phyloP scores from a whole-genome alignment of 768 basidiomycete genomes.

The Lactarius sp. region DNA sequence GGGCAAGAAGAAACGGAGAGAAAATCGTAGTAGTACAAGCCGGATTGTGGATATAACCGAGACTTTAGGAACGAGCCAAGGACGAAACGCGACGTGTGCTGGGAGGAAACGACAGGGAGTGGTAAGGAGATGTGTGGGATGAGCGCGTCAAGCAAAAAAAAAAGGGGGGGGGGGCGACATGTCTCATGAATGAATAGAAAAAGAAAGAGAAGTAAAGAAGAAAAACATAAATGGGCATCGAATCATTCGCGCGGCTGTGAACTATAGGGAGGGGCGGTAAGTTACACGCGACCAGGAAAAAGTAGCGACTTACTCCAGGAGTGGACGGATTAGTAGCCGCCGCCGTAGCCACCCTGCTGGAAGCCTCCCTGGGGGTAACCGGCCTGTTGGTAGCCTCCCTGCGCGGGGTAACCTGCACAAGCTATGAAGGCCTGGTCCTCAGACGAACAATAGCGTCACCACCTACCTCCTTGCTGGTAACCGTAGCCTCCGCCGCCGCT shows the following conservation, averaged over 20 bases:
- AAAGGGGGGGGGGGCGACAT: slow-evolving; percentile 4
- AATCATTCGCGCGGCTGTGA: slow-evolving; percentile 8
- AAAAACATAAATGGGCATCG: slow-evolving; percentile 16
- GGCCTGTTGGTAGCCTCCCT: slow-evolving; percentile 9
- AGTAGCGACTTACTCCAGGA: neutral
- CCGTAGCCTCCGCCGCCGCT: slow-evolving; percentile 20
- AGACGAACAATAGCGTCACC: too few species aligned
- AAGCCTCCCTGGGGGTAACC: slow-evolving; percentile 5
- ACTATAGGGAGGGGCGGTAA: neutral
- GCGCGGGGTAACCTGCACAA: slow-evolving; percentile 12
- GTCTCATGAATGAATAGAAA: slow-evolving; percentile 5
- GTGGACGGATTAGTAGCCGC: slow-evolving; percentile 23
- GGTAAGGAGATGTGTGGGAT: slow-evolving; percentile 35
- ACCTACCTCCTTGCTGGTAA: neutral
- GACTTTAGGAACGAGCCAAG: slow-evolving; percentile 36
- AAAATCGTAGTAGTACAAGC: slow-evolving; percentile 43
- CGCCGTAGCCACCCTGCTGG: slow-evolving; percentile 1
- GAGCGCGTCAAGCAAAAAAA: slow-evolving; percentile 33
- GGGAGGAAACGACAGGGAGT: slow-evolving; percentile 36
- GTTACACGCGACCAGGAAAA: too few species aligned
- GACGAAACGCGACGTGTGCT: slow-evolving; percentile 39
- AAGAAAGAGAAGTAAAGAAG: slow-evolving; percentile 19
- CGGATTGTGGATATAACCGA: slow-evolving; percentile 39
- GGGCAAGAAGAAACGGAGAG: slow-evolving; percentile 12
- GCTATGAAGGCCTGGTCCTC: neutral